Percentiles rank a stretch among this genome's conserved stretches.
phyloP scores from a whole-genome alignment of 208 protist genomes.

The Trypanosomatidae sp. region DNA sequence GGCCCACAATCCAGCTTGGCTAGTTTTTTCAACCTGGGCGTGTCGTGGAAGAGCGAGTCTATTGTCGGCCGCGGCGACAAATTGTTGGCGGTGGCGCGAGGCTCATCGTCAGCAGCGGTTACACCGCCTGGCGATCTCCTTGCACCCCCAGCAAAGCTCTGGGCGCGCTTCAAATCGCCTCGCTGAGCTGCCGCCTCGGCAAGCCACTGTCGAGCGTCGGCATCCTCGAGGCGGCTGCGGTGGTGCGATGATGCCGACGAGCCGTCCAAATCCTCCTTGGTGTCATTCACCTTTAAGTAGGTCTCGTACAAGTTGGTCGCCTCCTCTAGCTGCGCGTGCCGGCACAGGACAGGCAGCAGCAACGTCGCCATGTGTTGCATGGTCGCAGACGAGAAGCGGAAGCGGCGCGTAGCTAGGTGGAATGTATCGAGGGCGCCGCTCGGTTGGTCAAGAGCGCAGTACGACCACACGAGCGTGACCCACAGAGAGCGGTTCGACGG shows the following conservation, averaged over 20 bases:
- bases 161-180: constrained; percentile 46
- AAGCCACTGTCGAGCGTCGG: constrained; percentile 38
- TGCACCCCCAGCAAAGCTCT: background rate
- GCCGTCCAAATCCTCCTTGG: background rate
- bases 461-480: constrained; percentile 79
- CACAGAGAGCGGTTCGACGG: constrained; percentile 57
- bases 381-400: constrained; percentile 49
- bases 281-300: constrained; percentile 27
- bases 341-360: constrained; percentile 62
- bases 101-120: background rate
- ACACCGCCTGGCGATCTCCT: background rate
- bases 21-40: background rate
- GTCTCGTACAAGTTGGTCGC: constrained; percentile 36
- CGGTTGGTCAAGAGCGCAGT: constrained; percentile 45
- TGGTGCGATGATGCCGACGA: background rate
- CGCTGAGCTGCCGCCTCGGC: constrained; percentile 75
- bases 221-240: constrained; percentile 18
- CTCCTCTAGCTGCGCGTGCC: constrained; percentile 42
- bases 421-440: constrained; percentile 59
- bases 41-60: constrained; percentile 22
- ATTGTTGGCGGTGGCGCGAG: background rate
- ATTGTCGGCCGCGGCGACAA: background rate
- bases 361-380: constrained; percentile 63
- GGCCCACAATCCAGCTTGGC: too few species aligned
- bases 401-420: constrained; percentile 47